Conservation (phyloP, 306 rosid genomes). For the Lathyrus oleraceus region DNA sequence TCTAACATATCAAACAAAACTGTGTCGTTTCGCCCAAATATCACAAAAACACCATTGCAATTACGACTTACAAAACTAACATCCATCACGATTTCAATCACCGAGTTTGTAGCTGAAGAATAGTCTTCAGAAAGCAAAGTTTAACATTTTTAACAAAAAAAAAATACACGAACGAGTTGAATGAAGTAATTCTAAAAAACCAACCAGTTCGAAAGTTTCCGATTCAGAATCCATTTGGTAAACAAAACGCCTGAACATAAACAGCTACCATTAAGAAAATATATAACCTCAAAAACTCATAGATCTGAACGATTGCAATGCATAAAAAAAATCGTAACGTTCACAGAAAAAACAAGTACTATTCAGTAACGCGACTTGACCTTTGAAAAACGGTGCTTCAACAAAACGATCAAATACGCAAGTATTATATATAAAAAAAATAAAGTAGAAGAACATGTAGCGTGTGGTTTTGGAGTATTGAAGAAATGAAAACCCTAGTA, state of each 20-base stretch:
- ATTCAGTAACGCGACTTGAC: constrained; percentile 7
- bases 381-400: neutral
- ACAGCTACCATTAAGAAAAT: neutral
- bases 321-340: constrained; percentile 1
- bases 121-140: constrained; percentile 2
- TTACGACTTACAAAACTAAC: constrained; percentile 27
- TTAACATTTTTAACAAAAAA: neutral
- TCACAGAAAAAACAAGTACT: neutral
- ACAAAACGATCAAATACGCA: neutral
- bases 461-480: neutral
- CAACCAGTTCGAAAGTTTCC: neutral
- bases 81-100: constrained; percentile 11
- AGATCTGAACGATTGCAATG: constrained; percentile 41
- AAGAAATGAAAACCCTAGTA: neutral
- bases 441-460: neutral
- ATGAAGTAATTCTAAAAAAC: neutral
- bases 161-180: neutral
- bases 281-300: neutral
- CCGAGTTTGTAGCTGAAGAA: neutral
- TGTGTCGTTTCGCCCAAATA: neutral
- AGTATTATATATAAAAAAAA: neutral
- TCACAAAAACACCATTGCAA: neutral
- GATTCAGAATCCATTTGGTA: constrained; percentile 21
- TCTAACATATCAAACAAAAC: neutral
- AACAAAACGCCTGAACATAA: constrained; percentile 8